These are phyloP conservation scores for Sphaerobolus stellatus DNA, from an alignment of 1,284 basidiomycete species.

Conservation along the genomic window DNA sequence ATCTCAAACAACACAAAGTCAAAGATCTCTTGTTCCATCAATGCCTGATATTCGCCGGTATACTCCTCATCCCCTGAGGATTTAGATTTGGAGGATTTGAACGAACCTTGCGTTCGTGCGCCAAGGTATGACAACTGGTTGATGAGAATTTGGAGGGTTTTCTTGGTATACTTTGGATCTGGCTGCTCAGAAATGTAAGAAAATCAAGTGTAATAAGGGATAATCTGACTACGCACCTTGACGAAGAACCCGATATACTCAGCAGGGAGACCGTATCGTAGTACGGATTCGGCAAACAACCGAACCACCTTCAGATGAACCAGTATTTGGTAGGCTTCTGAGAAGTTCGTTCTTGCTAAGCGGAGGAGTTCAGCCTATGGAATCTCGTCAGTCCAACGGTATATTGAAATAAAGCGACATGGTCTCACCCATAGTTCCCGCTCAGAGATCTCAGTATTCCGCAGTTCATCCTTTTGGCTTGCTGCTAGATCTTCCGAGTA, in stretches of 20 bases:
- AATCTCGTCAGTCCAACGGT: not conserved
- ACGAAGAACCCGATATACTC: constrained; percentile 83
- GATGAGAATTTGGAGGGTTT: constrained; percentile 73
- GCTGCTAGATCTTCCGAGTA: constrained; percentile 85
- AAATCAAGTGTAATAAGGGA: not conserved
- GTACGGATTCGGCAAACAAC: constrained; percentile 92
- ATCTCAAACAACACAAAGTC: constrained; percentile 90
- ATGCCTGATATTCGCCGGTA: constrained; percentile 82
- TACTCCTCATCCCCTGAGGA: constrained; percentile 59
- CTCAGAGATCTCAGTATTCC: constrained; percentile 81
- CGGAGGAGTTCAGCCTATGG: constrained; percentile 89
- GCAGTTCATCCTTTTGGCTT: constrained; percentile 83
- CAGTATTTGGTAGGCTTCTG: constrained; percentile 92
- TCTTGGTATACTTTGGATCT: constrained; percentile 82
- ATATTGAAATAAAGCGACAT: not conserved
- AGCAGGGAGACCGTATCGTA: constrained; percentile 93
- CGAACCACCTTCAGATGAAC: constrained; percentile 93
- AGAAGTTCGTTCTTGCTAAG: constrained; percentile 92
- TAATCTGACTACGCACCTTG: constrained; percentile 54
- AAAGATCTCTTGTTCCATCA: constrained; percentile 93
- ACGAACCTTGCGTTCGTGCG: constrained; percentile 55
- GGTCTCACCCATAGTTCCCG: constrained; percentile 92
- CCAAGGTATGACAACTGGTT: constrained; percentile 81
- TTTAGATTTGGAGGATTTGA: constrained; percentile 38
- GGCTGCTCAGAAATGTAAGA: constrained; percentile 53